A percentile compares a stretch with the other conserved stretches of the same genome.
Conservation (phyloP, 2,329 filamentous ascomycete species). For the Exophiala sp. region DNA sequence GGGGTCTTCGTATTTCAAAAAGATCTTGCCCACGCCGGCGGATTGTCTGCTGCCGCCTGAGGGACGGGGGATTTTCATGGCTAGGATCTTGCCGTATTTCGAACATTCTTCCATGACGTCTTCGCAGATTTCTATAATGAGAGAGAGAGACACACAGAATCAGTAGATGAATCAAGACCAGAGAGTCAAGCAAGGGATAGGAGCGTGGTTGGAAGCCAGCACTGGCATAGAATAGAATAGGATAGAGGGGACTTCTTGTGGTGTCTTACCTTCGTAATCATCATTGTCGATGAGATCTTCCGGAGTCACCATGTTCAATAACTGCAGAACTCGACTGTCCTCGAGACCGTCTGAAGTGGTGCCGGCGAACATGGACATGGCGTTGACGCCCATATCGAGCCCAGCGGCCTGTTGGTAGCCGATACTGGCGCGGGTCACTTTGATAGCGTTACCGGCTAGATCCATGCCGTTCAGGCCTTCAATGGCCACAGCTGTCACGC, state of each 20-base stretch:
- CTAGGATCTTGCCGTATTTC: conserved; percentile 79
- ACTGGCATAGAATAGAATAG: too few species aligned
- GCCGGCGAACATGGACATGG: conserved; percentile 95
- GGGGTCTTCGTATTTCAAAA: conserved; percentile 78
- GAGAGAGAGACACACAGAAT: neutral
- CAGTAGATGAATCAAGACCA: too few species aligned
- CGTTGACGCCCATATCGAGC: conserved; percentile 91
- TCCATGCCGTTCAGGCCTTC: conserved; percentile 91
- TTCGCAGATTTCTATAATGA: conserved; percentile 79
- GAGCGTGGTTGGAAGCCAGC: neutral
- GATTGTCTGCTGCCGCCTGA: conserved; percentile 75
- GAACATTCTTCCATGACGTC: conserved; percentile 88
- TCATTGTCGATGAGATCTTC: conserved; percentile 92
- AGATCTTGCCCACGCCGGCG: conserved; percentile 94
- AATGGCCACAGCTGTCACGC: conserved; percentile 72
- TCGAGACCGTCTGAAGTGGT: conserved; percentile 75
- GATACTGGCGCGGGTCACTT: conserved; percentile 82
- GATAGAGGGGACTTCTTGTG: too few species aligned
- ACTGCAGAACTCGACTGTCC: conserved; percentile 75
- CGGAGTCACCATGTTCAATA: conserved; percentile 97
- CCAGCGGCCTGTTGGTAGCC: conserved; percentile 88
- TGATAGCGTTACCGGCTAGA: conserved; percentile 77
- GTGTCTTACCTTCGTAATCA: conserved; percentile 76
- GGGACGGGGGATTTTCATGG: conserved; percentile 90
- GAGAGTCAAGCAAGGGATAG: too few species aligned